Base-by-base conservation (phyloP, 2,329 filamentous ascomycete species). In the Colletotrichum sp. region DNA sequence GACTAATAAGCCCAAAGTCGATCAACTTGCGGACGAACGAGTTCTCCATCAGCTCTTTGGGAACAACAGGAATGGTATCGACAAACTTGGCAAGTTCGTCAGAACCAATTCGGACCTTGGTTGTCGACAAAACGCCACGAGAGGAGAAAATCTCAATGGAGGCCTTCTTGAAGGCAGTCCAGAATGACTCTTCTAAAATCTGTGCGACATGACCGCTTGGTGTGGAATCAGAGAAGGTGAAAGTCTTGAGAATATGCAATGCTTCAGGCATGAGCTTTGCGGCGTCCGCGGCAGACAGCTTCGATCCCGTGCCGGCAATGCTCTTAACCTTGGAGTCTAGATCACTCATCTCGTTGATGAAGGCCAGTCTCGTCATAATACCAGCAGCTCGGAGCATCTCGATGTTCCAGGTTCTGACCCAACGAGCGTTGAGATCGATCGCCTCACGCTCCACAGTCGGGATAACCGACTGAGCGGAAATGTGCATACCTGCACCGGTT, bases 391-490 rank as follows among this genome's bases (percentile, higher is more conserved):
- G 92, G 52, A 99, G 88, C 89, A 99, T 95, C 82, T 99, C 97
- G 26, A 95, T 90, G 80, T 99, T 99, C 98, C 97, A 99, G 18
- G 93, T 95, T 77, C 96, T 93, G 18, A 99, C 96, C 89, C 96
- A 98, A 72, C 96, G 92, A 18, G 97, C 98, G 83, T 99, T 99
- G 77, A 99, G 89, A 84, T 99, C 97, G 74, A 99, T 98, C 70
- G 95, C 97, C 83, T 99, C 97, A 82, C 97, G 93, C 84, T 99
- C 97, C 4, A 99, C 98, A 0, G 97, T 99, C 0, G 97, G 97
- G 73, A 99, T 99, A 16, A 99, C 93, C 0, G 96, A 98, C 2
- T 96, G 97, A 0, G 97, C 97, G 15, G 96, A 99, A 34, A 99
- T 94, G 83, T 99, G 97, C 82, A 98, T 94, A 18, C 96, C 94